A percentile compares a stretch with the other conserved stretches of the same genome.
Conservation (phyloP, 2,329 filamentous ascomycete species). For the Alternaria sp. region DNA sequence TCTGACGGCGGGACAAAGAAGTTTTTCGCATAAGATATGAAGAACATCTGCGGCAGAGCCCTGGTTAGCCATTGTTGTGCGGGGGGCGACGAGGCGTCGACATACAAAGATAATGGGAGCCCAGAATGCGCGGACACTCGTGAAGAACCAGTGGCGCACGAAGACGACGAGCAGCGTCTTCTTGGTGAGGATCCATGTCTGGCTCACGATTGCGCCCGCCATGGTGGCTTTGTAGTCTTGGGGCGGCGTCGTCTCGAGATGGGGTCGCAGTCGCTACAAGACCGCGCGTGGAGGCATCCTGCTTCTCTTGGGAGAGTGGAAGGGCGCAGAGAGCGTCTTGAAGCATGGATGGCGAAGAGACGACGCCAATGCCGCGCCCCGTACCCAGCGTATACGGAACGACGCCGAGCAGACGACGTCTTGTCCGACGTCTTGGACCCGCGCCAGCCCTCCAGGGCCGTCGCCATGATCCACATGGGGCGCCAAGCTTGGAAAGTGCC, state of each 20-base stretch:
- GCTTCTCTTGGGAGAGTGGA: not conserved
- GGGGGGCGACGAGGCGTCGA: not conserved
- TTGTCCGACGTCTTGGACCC: conserved; percentile 21
- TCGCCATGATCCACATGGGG: conserved; percentile 18
- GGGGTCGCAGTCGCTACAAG: not conserved
- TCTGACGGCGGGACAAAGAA: conserved; percentile 79
- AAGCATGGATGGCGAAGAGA: conserved; percentile 8
- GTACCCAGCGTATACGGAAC: conserved; percentile 15
- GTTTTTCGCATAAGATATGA: conserved; percentile 74
- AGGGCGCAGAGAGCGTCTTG: conserved; percentile 2
- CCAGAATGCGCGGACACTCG: conserved; percentile 61
- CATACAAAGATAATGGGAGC: conserved; percentile 61
- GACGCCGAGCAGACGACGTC: conserved; percentile 16
- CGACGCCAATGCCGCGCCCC: conserved; percentile 5
- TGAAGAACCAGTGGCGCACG: conserved; percentile 61
- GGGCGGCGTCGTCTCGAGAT: not conserved
- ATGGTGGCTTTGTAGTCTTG: conserved; percentile 19
- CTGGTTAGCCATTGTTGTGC: conserved; percentile 12
- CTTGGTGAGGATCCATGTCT: conserved; percentile 63
- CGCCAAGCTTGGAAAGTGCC: not conserved
- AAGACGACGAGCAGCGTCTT: conserved; percentile 65
- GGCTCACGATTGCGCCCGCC: conserved; percentile 50
- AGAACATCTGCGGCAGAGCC: conserved; percentile 48
- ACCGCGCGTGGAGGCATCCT: conserved; percentile 4
- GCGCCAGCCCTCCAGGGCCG: conserved; percentile 8